Conservation (phyloP, 78 protist genomes). For the Polysphondylium violaceum region DNA sequence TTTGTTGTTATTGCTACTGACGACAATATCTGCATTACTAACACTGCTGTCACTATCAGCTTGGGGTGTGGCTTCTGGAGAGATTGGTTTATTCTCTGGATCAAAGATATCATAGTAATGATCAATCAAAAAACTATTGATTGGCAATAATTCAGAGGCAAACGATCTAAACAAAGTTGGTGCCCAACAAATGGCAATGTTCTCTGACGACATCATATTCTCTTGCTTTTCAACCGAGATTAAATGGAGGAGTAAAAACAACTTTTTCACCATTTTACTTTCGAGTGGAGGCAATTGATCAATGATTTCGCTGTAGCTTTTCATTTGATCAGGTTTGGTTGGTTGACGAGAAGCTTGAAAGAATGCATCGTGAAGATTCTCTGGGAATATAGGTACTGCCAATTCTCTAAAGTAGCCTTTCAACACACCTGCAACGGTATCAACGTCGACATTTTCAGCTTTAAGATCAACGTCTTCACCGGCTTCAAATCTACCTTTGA, state of each 20-base stretch:
- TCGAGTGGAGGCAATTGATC: constrained; percentile 34
- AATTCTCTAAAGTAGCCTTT: constrained; percentile 64
- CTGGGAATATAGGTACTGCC: constrained; percentile 51
- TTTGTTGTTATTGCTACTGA: not conserved
- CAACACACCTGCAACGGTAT: constrained; percentile 78
- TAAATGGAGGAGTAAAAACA: constrained; percentile 40
- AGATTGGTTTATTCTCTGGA: constrained; percentile 40
- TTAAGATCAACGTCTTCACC: constrained; percentile 70
- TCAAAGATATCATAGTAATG: constrained; percentile 53
- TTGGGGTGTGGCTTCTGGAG: constrained; percentile 2
- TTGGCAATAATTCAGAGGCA: constrained; percentile 54
- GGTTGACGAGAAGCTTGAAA: constrained; percentile 45
- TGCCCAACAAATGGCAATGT: constrained; percentile 80
- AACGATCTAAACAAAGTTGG: constrained; percentile 79
- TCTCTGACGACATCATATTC: constrained; percentile 85
- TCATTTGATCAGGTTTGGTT: constrained; percentile 8
- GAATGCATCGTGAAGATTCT: constrained; percentile 29
- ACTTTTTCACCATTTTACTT: constrained; percentile 48
- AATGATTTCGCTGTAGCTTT: constrained; percentile 4
- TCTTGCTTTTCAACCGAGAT: constrained; percentile 43
- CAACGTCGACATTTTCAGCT: constrained; percentile 55
- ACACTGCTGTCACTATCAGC: not conserved
- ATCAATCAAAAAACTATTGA: constrained; percentile 50
- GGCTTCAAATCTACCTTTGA: constrained; percentile 59
- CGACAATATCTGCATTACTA: not conserved